Base-by-base conservation (phyloP, 2,329 filamentous ascomycete species). In the Diplodia mutila region DNA sequence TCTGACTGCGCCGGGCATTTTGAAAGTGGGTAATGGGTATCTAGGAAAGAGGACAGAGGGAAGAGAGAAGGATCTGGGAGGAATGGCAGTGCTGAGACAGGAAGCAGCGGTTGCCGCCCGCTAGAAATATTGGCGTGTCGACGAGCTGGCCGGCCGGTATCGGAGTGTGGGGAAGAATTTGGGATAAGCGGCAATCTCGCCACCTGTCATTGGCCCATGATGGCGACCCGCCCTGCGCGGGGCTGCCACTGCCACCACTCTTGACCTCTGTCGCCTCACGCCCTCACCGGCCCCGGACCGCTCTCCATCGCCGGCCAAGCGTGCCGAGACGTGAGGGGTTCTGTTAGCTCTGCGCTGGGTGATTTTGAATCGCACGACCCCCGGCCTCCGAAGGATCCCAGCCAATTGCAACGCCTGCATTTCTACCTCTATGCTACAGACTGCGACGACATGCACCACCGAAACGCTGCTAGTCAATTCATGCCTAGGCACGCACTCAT, bases 1-100 rank as follows among this genome's bases (percentile, higher is more conserved):
- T 79, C 85, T 84, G 73, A 90, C 89, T 73, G 87, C 87, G 77
- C 85, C 87, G 78, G 93, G 93, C 93, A 97, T 96, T 74, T 79
- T 88, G 84, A 49, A 6, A 34, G 27, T 4, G 42, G 65, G 39
- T 69, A 49, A 53, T 66, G 57, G 64, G 54, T 67, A 52, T 68
- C 21, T 61, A 72, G 73, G 70, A 64, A 74, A 73, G 46, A 65
- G 46, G 34, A 39, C 46, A 63, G 27, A 27, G 27, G 51, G 27
- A 64, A n/a, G 25, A 61, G 25, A 61, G 34, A 32, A 55, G 55
- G 53, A 39, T n/a, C 49, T 53, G 61, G 42, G 53, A 61, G 34
- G 27, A 61, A 18, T 42, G 48, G 27, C 23, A 67, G 66, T 61
- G 39, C 46, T 59, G 53, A 16, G 49, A 21, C 48, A 53, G 66